Evolutionary conservation across 1,139 yeast species (phyloP).

Genomic region (Sporopachydermia cereana): DNA sequence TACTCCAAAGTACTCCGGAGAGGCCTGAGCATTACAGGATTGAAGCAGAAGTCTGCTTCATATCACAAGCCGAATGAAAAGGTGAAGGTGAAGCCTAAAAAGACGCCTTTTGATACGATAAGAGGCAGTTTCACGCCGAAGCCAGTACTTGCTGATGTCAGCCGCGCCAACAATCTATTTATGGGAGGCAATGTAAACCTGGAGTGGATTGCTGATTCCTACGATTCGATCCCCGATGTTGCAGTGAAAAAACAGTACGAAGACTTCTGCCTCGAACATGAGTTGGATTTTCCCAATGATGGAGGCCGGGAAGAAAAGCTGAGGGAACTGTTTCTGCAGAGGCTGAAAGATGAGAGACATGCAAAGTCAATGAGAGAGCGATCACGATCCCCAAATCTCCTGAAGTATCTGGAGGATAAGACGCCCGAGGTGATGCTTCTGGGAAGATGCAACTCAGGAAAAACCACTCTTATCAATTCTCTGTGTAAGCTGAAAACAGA

Average conservation of each 20-base stretch:
- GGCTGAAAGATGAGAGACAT: neutral
- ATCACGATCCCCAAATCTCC: too few relatives aligned
- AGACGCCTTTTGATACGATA: neutral
- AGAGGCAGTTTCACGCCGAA: neutral
- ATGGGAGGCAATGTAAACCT: neutral
- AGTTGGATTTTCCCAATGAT: neutral
- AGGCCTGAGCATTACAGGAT: too few relatives aligned
- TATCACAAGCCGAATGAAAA: too few relatives aligned
- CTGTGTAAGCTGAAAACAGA: slow-evolving; percentile 22
- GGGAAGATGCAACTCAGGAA: slow-evolving; percentile 81
- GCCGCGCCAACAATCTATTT: neutral
- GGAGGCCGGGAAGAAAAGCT: neutral
- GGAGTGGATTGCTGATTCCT: slow-evolving; percentile 2
- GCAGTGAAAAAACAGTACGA: neutral
- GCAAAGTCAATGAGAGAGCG: neutral
- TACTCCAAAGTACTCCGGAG: too few relatives aligned
- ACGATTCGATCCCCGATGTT: neutral
- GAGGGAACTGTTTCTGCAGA: neutral
- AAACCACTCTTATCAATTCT: slow-evolving; percentile 52
- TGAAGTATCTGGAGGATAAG: neutral
- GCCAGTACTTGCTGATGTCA: neutral
- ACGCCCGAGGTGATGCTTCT: slow-evolving; percentile 59
- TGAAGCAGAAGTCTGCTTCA: too few relatives aligned
- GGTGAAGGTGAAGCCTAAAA: neutral
- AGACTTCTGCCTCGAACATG: neutral